These are phyloP conservation scores for Saturnispora sanitii DNA, from an alignment of 805 yeast species.

Conservation along the genomic window DNA sequence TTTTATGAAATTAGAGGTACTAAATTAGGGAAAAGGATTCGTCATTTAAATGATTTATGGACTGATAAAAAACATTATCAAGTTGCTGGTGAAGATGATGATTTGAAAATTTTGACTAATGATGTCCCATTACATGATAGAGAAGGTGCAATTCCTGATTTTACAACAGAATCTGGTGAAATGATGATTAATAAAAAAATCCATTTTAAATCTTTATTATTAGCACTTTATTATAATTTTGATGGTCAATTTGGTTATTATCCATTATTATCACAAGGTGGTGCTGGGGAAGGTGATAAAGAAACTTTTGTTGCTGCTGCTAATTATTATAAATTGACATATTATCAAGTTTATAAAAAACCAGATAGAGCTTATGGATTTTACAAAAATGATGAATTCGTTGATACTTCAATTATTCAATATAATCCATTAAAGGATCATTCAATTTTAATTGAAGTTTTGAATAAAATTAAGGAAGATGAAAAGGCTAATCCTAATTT, in stretches of 20 bases:
- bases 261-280: conserved; percentile 47
- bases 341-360: conserved; percentile 40
- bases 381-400: conserved; percentile 12
- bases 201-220: conserved; percentile 43
- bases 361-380: conserved; percentile 13
- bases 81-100: conserved; percentile 17
- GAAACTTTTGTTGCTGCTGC: conserved; percentile 72
- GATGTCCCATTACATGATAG: conserved; percentile 45
- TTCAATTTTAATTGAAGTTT: conserved; percentile 8
- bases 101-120: conserved; percentile 14
- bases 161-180: conserved; percentile 59
- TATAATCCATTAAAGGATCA: conserved; percentile 13
- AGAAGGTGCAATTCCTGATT: conserved; percentile 50
- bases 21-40: conserved; percentile 27
- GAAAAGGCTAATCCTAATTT: conserved; percentile 5
- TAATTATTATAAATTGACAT: conserved; percentile 35
- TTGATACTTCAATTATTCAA: conserved; percentile 15
- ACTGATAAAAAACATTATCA: conserved; percentile 16
- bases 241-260: conserved; percentile 53
- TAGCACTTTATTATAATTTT: conserved; percentile 50
- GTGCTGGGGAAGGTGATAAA: conserved; percentile 75
- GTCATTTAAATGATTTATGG: conserved; percentile 24
- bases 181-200: conserved; percentile 44
- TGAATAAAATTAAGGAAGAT: conserved; percentile 16
- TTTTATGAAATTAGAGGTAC: conserved; percentile 46